A percentile compares a stretch with the other conserved stretches of the same genome.
These are phyloP conservation scores for Erodium maritimum DNA, from an alignment of 345 rosid genomes.

Conservation along the genomic window DNA sequence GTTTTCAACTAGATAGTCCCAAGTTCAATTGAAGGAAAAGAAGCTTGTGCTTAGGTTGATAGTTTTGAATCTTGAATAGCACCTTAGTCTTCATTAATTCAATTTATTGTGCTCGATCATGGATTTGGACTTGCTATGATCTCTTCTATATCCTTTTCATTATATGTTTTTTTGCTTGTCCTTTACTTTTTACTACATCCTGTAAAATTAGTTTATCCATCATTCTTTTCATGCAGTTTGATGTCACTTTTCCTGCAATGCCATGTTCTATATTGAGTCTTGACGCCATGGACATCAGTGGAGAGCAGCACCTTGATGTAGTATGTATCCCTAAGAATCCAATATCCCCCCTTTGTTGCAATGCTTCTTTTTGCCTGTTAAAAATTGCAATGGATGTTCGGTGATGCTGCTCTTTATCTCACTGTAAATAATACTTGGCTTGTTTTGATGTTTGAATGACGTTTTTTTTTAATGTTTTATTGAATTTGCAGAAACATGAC, in stretches of 20 bases:
- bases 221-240: constrained; percentile 47
- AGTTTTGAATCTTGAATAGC: no score
- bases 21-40: neutral
- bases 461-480: neutral
- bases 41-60: neutral
- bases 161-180: constrained; percentile 6
- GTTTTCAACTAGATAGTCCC: neutral
- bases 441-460: neutral
- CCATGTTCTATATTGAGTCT: constrained; percentile 88
- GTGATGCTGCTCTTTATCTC: neutral
- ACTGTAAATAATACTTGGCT: neutral
- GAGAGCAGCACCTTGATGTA: constrained; percentile 94
- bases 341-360: neutral
- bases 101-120: no score
- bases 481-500: constrained; percentile 67
- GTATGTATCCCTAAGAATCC: constrained; percentile 28
- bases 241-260: constrained; percentile 79
- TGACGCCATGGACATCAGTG: constrained; percentile 97
- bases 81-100: no score
- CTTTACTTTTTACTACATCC: neutral
- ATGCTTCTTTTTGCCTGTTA: neutral
- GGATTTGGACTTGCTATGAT: no score
- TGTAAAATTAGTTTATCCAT: neutral
- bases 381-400: neutral
- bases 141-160: no score